Base-by-base conservation (phyloP, 2,329 filamentous ascomycete genomes). In the Penicillium sp. region DNA sequence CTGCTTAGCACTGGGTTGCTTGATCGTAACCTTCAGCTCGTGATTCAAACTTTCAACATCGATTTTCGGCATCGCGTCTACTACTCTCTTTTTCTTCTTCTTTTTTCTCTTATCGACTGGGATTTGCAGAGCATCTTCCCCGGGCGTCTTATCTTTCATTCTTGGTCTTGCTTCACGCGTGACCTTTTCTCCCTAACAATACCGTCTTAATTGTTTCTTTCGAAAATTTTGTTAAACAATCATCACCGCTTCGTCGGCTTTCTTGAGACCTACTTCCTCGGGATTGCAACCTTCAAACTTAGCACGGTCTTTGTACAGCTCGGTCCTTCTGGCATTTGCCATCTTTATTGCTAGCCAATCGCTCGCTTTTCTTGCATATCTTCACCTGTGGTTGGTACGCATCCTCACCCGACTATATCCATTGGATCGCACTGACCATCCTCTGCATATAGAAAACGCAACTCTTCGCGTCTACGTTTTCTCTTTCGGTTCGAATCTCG, bases 81-180 rank as follows among this genome's bases (percentile, higher is more conserved):
- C 54, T 55, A 51, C 50, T 61, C 59, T 59, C 50, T 61, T 48
- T 54, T 51, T 52, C 53, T 45, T 63, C 51, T 9, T 8, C 41
- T 63, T 54, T 9, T 30, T 43, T 62, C 53, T 58, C 36, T 55
- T 50, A 55, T 61, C 56, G 43, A 51, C 53, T 61, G 62, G 69
- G 67, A 65, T 61, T 64, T 74, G 71, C 70, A 72, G 71, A 69
- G 71, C 71, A 74, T 68, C 11, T 61, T 66, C 69, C 65, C 59
- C 53, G 38, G 26, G 16, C 46, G 51, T 51, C 48, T 51, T 57
- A 45, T 51, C 55, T 51, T 57, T 54, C 29, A 43, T 55, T 51
- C 47, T 46, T 30, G 41, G 43, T 52, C 42, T 49, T 47, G 34
- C 32, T 35, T 56, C 43, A 29, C 42, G 58, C 36, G n/a, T 41